Conservation (phyloP, 192 early-diverging fungal genomes). For the Backusella tuberculispora region DNA sequence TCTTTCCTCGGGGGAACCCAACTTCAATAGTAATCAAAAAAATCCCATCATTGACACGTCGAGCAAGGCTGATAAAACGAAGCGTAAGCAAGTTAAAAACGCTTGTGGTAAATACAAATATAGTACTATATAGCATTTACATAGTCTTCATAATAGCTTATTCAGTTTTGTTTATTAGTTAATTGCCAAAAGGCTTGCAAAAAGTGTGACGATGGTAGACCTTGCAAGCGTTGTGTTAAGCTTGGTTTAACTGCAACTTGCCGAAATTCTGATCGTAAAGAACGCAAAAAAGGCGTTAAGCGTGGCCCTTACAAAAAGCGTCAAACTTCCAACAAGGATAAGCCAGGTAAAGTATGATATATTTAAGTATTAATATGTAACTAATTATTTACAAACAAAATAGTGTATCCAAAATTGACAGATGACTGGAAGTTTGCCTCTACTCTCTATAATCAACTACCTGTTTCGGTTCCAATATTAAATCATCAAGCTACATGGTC, state of each 20-base stretch:
- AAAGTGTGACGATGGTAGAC: slow-evolving; percentile 86
- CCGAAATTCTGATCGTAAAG: slow-evolving; percentile 77
- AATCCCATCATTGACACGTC: neutral
- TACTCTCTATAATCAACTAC: neutral
- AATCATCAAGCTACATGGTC: slow-evolving; percentile 5
- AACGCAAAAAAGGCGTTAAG: slow-evolving; percentile 83
- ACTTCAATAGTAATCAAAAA: neutral
- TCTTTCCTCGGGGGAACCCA: neutral
- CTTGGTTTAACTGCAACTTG: slow-evolving; percentile 70
- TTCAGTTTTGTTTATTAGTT: slow-evolving; percentile 41
- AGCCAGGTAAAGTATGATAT: slow-evolving; percentile 10
- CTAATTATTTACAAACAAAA: neutral
- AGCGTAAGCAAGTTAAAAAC: slow-evolving; percentile 85
- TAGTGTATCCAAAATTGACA: slow-evolving; percentile 22
- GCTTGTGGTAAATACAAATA: slow-evolving; percentile 70
- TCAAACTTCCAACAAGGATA: slow-evolving; percentile 20
- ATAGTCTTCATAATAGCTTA: neutral
- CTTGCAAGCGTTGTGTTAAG: slow-evolving; percentile 82
- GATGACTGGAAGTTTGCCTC: neutral
- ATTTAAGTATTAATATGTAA: neutral
- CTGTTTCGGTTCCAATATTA: slow-evolving; percentile 1
- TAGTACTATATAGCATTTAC: neutral
- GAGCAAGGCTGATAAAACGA: slow-evolving; percentile 29
- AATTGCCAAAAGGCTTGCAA: slow-evolving; percentile 92
- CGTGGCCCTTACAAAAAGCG: slow-evolving; percentile 82